Conservation (phyloP, 805 yeast genomes). For the Ogataea wickerhamii region DNA sequence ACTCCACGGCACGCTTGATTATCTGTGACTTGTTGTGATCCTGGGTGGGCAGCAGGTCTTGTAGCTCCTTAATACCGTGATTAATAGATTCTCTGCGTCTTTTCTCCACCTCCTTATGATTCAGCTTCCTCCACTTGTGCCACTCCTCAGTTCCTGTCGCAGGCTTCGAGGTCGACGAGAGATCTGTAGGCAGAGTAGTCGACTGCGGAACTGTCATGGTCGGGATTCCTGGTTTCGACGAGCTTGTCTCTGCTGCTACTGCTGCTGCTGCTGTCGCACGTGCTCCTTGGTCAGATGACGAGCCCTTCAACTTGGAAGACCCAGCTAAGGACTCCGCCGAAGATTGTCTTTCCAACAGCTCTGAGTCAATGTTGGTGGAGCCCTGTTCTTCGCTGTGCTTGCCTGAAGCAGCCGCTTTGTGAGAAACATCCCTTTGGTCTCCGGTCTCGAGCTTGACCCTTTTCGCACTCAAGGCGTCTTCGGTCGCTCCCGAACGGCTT, state of each 20-base stretch:
- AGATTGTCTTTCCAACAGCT: neutral
- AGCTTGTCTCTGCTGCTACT: neutral
- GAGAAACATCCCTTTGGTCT: neutral
- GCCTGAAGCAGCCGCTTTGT: neutral
- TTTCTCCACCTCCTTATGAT: conserved; percentile 94
- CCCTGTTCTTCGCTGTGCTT: neutral
- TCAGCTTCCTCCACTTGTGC: conserved; percentile 78
- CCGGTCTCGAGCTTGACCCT: conserved; percentile 11
- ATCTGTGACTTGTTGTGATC: conserved; percentile 92
- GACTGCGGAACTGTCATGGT: conserved; percentile 22
- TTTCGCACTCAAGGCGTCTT: conserved; percentile 12
- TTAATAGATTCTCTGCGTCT: conserved; percentile 88
- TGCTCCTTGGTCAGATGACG: conserved; percentile 2
- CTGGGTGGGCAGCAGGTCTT: conserved; percentile 72
- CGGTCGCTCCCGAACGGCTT: neutral
- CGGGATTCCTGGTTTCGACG: conserved; percentile 12
- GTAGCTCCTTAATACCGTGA: conserved; percentile 77
- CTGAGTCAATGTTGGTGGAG: conserved; percentile 1
- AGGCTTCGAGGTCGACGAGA: conserved; percentile 47
- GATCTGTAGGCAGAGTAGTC: conserved; percentile 18
- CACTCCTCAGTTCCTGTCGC: conserved; percentile 77
- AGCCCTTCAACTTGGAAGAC: neutral
- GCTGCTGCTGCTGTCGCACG: conserved; percentile 1
- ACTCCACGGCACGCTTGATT: conserved; percentile 82
- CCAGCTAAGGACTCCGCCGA: neutral